Base-by-base conservation (phyloP, 2,329 filamentous ascomycete species). In the Aspergillus fischeri region DNA sequence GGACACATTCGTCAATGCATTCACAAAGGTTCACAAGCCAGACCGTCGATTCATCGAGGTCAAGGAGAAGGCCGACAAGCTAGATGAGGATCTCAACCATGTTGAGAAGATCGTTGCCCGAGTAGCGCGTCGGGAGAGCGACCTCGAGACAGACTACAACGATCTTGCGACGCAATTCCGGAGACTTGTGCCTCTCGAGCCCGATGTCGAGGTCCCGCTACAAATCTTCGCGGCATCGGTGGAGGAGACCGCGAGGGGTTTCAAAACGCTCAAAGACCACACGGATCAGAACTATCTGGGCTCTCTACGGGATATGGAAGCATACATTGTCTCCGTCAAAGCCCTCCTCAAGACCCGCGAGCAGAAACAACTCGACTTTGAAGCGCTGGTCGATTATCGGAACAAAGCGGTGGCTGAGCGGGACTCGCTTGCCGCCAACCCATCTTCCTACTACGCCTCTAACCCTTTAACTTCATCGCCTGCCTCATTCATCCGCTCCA, bases 291-390 rank as follows among this genome's bases (percentile, higher is more conserved):
- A 97, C 74, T 99, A 99, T 71, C 85, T 99, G 1, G 91, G 91
- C 64, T 93, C 89, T 55, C 81, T 99, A 53, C 86, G 92, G 52
- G 94, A 99, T 76, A 96, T 97, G 92, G 90, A 95, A 67, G 89
- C 92, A 27, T 99, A 97, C 75, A 93, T 92, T 63, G 78, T 84
- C n/a, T 89, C 92, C 0, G 80, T 97, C 49, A 96, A 96, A 75
- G 83, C 86, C 25, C 86, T 99, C 4, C 86, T 99, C 62, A 96
- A 96, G 74, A 91, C 91, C 1, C 88, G 94, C 38, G 94, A 99
- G 78, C 92, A 95, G 78, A 99, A 99, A 73, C 94, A 99, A 73
- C 88, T 99, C 57, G 94, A 99, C 77, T 96, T 93, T 69, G 94
- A 99, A 77, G 92, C 91, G 63, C 82, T 99, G 35, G 96, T 92